Evolutionary conservation across 1,139 yeast species (phyloP), one percentile per base, ranked within the genome.

Genomic region (Scheffersomyces segobiensis): DNA sequence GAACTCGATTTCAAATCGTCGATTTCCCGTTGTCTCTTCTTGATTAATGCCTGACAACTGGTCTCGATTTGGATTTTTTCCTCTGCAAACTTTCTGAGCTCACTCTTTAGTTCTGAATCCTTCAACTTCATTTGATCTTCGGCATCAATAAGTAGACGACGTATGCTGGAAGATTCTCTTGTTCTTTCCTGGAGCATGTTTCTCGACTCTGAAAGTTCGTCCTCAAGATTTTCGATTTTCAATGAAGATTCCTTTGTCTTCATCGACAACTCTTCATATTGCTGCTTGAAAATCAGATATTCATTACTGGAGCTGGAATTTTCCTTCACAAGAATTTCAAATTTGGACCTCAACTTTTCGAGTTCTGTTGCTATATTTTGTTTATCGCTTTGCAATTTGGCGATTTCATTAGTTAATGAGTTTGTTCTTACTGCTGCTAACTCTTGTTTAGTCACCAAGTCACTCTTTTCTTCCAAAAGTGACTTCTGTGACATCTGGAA

Each of bases 161-260:
- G 82, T 74, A 92, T 83, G 0, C 92, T 87, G 3, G 87, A 79
- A 0, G 93, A 81, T 72, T 95, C 98, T 54, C 93, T 80, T 0
- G 89, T 86, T 62, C 97, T 84, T 64, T 93, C 97, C 66, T 88
- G 95, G 8, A 93, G 74, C 71, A 87, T 80, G 52, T 84, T 82
- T 60, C 92, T 84, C 5, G 91, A 79, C 59, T 93, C 98, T 10
- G 84, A 78, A 18, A 93, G 73, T 66, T 93, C 97, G 59, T 92
- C 97, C 64, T 91, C 93, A 54, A 93, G 72, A 2, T 86, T 82
- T 59, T 91, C 95, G 39, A 85, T 78, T 62, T 85, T 82, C 56
- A 79, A 78, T 46, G 81, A 80, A 3, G 87, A 78, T 65, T 93
- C 98, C 61, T 84, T 84, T 46, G 88, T 74, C 57, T 89, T 86